Conservation (phyloP, 139 green algal genomes). For the Chlorella sp. region DNA sequence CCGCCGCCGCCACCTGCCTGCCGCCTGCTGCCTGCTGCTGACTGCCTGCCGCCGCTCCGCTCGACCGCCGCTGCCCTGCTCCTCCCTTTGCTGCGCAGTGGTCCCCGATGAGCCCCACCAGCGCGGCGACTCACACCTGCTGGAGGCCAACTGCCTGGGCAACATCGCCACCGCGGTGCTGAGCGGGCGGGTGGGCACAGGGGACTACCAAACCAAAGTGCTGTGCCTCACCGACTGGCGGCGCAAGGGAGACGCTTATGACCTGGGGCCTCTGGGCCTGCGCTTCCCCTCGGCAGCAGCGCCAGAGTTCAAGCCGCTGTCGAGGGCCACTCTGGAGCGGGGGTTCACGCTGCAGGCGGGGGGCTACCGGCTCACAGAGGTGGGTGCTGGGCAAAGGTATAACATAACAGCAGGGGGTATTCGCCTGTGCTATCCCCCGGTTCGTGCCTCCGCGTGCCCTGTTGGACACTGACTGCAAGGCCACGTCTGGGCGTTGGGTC, state of each 20-base stretch:
- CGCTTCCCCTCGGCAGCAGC: neutral
- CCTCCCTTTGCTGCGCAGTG: neutral
- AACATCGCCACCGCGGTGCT: slow-evolving; percentile 25
- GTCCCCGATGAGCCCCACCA: slow-evolving; percentile 25
- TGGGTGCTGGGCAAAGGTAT: neutral
- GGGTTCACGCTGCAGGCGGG: slow-evolving; percentile 16
- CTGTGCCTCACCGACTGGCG: slow-evolving; percentile 29
- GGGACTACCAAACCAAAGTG: neutral
- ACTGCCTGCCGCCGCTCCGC: neutral
- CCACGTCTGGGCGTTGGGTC: too few species aligned
- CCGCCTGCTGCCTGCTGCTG: neutral
- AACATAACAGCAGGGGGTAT: too few species aligned
- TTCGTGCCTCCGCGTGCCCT: too few species aligned
- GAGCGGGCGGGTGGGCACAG: neutral
- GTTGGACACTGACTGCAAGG: too few species aligned
- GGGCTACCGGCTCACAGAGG: slow-evolving; percentile 1
- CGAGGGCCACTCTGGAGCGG: neutral
- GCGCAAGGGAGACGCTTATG: neutral
- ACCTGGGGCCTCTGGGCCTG: slow-evolving; percentile 13
- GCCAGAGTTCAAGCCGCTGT: neutral
- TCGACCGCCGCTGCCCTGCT: neutral
- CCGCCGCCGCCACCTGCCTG: neutral
- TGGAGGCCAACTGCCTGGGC: slow-evolving; percentile 6
- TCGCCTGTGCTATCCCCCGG: too few species aligned
- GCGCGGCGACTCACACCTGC: slow-evolving; percentile 8